A percentile compares a stretch with the other conserved stretches of the same genome.
Evolutionary conservation across 1,284 basidiomycete species (phyloP).

Genomic region (Chiua sp.): DNA sequence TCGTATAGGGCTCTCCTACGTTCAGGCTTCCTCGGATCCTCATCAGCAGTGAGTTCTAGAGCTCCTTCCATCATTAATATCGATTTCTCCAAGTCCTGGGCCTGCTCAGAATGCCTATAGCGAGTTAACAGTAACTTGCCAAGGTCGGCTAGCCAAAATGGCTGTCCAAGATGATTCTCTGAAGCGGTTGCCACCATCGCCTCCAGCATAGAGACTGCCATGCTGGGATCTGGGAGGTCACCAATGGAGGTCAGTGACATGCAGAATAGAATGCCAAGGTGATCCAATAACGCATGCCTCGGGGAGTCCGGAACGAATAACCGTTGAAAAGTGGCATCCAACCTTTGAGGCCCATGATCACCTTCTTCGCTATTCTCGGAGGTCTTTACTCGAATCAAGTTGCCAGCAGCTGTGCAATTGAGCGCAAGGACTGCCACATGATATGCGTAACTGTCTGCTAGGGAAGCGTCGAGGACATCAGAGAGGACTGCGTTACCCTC

Average conservation of each 20-base stretch:
- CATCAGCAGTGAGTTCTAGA: neutral
- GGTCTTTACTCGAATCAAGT: neutral
- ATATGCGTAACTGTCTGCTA: neutral
- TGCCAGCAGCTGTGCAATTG: neutral
- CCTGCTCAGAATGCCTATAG: neutral
- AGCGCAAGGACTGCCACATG: neutral
- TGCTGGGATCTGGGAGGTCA: neutral
- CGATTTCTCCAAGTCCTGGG: neutral
- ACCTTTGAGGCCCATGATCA: neutral
- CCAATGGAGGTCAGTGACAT: neutral
- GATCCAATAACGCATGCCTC: neutral
- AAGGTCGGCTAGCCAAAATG: neutral
- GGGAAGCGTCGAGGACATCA: neutral
- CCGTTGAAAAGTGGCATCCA: neutral
- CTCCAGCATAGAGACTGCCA: neutral
- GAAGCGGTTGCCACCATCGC: neutral
- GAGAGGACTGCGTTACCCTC: slow-evolving; percentile 1
- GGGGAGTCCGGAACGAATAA: neutral
- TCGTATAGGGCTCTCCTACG: neutral
- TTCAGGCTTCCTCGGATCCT: neutral
- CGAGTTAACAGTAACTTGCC: neutral
- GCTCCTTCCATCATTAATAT: neutral
- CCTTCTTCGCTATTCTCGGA: neutral
- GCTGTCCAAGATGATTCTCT: neutral
- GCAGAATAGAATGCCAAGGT: neutral